Conservation (phyloP, 441 rosid species). For the Euphorbia celastroides region DNA sequence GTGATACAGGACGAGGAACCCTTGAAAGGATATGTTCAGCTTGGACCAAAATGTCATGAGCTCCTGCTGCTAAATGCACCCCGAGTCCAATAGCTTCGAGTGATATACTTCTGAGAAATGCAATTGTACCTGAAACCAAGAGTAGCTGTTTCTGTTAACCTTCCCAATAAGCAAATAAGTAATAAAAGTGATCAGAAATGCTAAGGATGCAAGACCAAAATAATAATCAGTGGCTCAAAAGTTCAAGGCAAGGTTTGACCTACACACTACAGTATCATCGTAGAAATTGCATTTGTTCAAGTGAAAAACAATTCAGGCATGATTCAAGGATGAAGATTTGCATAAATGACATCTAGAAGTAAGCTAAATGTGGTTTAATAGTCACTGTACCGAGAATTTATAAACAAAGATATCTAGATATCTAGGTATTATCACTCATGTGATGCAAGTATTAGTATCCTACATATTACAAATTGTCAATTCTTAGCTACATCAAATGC, state of each 20-base stretch:
- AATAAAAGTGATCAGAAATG: not conserved
- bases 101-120: conserved; percentile 91
- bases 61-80: conserved; percentile 93
- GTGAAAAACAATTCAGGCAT: not conserved
- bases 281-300: conserved; percentile 2
- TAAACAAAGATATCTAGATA: too few relatives aligned
- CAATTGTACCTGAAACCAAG: conserved; percentile 62
- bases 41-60: conserved; percentile 74
- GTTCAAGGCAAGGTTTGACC: not conserved
- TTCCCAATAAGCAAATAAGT: not conserved
- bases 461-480: not conserved
- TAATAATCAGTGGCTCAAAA: not conserved
- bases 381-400: not conserved
- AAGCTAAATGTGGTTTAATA: not conserved
- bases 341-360: not conserved
- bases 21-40: conserved; percentile 64
- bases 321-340: not conserved
- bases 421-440: not conserved
- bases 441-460: not conserved
- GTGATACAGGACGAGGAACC: conserved; percentile 51
- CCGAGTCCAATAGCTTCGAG: conserved; percentile 97
- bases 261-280: not conserved
- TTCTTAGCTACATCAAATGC: not conserved
- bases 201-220: not conserved
- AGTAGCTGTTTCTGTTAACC: not conserved